Evolutionary conservation across 2,329 filamentous ascomycete species (phyloP).

Genomic region (Claviceps cyperi): DNA sequence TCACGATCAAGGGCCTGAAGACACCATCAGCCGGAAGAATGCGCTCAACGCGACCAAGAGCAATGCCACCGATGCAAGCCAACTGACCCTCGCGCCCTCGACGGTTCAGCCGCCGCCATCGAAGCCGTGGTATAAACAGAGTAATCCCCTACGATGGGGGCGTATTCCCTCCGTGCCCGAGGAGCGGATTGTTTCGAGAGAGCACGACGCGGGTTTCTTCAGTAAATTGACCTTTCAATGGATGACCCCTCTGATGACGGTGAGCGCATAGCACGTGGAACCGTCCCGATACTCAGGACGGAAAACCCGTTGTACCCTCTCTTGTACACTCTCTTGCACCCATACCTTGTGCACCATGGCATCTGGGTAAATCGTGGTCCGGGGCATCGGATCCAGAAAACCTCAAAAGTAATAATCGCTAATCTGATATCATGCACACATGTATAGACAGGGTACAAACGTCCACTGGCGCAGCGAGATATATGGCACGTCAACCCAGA

Average conservation of each 20-base stretch:
- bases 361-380: background rate
- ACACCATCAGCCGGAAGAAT: slow-evolving; percentile 1
- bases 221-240: slow-evolving; percentile 73
- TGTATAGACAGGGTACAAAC: slow-evolving; percentile 62
- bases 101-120: slow-evolving; percentile 17
- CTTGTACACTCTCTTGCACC: background rate
- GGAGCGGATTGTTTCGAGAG: slow-evolving; percentile 42
- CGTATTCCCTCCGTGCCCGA: slow-evolving; percentile 39
- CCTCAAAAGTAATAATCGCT: background rate
- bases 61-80: slow-evolving; percentile 38
- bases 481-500: slow-evolving; percentile 81
- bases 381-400: background rate
- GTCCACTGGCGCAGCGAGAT: slow-evolving; percentile 69
- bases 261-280: slow-evolving; percentile 21
- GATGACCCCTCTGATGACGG: slow-evolving; percentile 78
- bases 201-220: slow-evolving; percentile 59
- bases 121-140: slow-evolving; percentile 45
- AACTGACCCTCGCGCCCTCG: slow-evolving; percentile 27
- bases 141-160: slow-evolving; percentile 49
- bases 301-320: too few relatives aligned
- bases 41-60: slow-evolving; percentile 27
- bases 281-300: too few relatives aligned
- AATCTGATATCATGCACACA: background rate
- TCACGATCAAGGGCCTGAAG: slow-evolving; percentile 7
- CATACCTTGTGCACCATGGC: background rate